A percentile compares a stretch with the other conserved stretches of the same genome.
phyloP scores from a whole-genome alignment of 345 rosid species.

The Melastoma malabathricum region DNA sequence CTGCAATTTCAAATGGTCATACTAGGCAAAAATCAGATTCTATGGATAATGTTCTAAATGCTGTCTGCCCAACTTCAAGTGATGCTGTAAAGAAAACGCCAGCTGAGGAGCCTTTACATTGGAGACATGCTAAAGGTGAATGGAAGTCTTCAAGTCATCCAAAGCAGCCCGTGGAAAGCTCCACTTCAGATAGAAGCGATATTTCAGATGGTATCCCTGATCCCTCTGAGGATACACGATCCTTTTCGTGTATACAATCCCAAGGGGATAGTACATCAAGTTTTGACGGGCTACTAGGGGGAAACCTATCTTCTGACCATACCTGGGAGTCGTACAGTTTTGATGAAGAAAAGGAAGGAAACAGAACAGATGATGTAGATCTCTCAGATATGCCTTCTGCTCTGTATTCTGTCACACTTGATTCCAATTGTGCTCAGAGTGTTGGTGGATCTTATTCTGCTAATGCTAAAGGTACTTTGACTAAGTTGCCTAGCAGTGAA shows the following conservation, averaged over 20 bases:
- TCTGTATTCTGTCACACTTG: no score
- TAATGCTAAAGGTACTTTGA: conserved; percentile 25
- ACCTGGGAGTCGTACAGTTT: no score
- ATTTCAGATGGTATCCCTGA: conserved; percentile 3
- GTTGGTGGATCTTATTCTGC: conserved; percentile 13
- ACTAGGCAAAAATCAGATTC: conserved; percentile 15
- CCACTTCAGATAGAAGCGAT: conserved; percentile 8
- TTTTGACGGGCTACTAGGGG: no score
- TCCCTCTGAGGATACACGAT: conserved; percentile 2
- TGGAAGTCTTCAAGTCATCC: conserved; percentile 9
- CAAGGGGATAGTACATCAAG: conserved; percentile 8
- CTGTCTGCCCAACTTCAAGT: conserved; percentile 6
- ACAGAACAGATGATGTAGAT: no score
- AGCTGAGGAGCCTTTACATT: conserved; percentile 15
- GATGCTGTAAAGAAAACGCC: conserved; percentile 11
- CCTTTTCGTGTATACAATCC: conserved; percentile 5
- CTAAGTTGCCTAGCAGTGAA: conserved; percentile 22
- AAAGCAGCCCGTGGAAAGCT: conserved; percentile 3
- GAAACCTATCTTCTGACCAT: no score
- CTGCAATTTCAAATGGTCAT: conserved; percentile 9
- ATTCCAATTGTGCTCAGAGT: not conserved
- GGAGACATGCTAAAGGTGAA: conserved; percentile 8
- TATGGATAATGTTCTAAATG: conserved; percentile 7
- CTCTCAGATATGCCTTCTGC: no score
- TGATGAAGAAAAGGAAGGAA: no score